phyloP scores from a whole-genome alignment of 257 asterid genomes.

The Thymus quinquecostatus region DNA sequence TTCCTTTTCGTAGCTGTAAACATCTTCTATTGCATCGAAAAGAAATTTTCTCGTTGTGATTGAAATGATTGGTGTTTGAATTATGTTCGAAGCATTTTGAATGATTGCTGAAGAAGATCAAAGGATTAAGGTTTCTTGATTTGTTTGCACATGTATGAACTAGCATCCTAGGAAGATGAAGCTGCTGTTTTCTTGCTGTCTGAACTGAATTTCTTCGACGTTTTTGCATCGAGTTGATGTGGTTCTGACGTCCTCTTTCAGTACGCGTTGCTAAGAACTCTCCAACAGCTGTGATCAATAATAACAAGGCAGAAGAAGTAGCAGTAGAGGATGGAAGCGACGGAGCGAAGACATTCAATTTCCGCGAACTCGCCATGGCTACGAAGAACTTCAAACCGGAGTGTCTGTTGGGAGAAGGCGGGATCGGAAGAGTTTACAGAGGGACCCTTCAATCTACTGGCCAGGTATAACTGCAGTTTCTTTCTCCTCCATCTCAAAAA shows the following conservation, averaged over 20 bases:
- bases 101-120: background rate
- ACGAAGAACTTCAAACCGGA: slow-evolving; percentile 82
- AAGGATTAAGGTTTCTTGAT: background rate
- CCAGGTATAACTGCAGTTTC: slow-evolving; percentile 48
- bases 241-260: background rate
- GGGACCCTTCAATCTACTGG: slow-evolving; percentile 66
- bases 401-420: slow-evolving; percentile 76
- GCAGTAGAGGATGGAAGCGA: slow-evolving; percentile 36
- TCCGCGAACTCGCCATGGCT: slow-evolving; percentile 90
- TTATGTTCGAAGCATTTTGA: background rate
- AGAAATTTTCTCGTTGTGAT: background rate
- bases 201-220: background rate
- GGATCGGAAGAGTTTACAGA: slow-evolving; percentile 74
- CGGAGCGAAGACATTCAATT: slow-evolving; percentile 55
- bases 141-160: background rate
- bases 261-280: slow-evolving; percentile 26
- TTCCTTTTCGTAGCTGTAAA: background rate
- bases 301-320: slow-evolving; percentile 23
- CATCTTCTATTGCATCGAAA: background rate
- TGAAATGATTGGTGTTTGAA: background rate
- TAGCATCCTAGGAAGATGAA: too few relatives aligned
- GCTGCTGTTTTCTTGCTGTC: background rate
- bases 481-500: background rate
- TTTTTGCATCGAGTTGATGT: slow-evolving; percentile 1
- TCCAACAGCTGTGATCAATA: slow-evolving; percentile 23